Percentiles rank a stretch among this genome's conserved stretches.
These are phyloP conservation scores for Leishmania lainsoni DNA, from an alignment of 208 protist genomes.

Conservation along the genomic window DNA sequence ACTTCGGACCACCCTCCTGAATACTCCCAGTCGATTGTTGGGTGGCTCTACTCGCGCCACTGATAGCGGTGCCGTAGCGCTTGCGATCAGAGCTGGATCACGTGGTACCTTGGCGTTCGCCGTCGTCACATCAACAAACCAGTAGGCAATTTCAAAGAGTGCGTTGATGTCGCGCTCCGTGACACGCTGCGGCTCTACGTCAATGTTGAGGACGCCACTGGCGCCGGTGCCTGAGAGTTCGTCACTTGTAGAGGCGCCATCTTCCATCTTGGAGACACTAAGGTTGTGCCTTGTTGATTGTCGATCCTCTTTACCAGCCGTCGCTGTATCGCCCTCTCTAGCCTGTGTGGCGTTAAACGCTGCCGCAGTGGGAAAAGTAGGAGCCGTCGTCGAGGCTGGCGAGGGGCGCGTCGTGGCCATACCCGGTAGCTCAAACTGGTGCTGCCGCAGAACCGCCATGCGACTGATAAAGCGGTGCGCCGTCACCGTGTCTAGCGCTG, in stretches of 20 bases:
- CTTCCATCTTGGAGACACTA: not conserved
- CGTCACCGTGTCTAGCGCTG: slow-evolving; percentile 71
- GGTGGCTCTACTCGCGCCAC: not conserved
- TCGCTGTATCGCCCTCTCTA: not conserved
- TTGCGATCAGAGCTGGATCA: slow-evolving; percentile 26
- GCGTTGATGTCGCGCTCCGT: slow-evolving; percentile 70
- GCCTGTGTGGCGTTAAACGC: not conserved
- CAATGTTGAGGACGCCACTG: slow-evolving; percentile 3
- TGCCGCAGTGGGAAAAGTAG: not conserved
- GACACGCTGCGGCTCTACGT: slow-evolving; percentile 45
- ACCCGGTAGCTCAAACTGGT: slow-evolving; percentile 43
- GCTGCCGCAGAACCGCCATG: slow-evolving; percentile 63
- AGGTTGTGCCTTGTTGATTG: too few relatives aligned
- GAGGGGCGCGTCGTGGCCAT: not conserved
- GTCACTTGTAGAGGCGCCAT: not conserved
- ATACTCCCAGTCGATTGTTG: not conserved
- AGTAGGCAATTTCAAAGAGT: slow-evolving; percentile 75
- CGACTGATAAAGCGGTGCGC: slow-evolving; percentile 69
- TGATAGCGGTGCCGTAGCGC: not conserved
- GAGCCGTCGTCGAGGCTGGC: not conserved
- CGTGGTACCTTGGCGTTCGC: slow-evolving; percentile 70
- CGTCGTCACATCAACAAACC: slow-evolving; percentile 81
- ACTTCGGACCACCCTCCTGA: not conserved
- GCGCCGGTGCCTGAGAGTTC: not conserved
- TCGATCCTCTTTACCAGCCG: not conserved